Evolutionary conservation across 2,329 filamentous ascomycete genomes (phyloP), one percentile per base, ranked within the genome.

Genomic region (Cytospora mali): DNA sequence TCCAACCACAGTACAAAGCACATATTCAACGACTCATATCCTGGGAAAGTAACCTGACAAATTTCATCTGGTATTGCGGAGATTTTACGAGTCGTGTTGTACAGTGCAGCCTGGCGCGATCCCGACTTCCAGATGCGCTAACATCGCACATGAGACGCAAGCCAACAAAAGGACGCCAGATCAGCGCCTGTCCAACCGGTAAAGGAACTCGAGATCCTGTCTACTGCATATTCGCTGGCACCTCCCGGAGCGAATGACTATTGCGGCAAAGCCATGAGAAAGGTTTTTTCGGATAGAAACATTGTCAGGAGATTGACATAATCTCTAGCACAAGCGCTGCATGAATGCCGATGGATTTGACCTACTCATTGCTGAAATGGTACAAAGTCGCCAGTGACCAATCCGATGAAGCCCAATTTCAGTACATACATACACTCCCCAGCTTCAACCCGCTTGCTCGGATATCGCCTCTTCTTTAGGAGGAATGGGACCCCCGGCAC

Each of bases 81-180:
- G 56, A 63, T 61, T 60, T 65, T 60, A 53, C 63, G 56, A 65
- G 49, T 63, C 57, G 56, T 25, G 35, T 63, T 49, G 58, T 65
- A 62, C 63, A 65, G 60, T 59, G 57, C 49, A 59, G 42, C 29
- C 25, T 35, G 52, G n/a, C 57, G 21, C n/a, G n/a, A n/a, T n/a
- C 28, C 39, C 39, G n/a, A 13, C 21, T n/a, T 3, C n/a, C 10
- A 46, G n/a, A 46, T 46, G 42, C 18, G 42, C n/a, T 46, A 9
- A 46, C 42, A 46, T 23, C 21, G 42, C n/a, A n/a, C 42, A 46
- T 46, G 42, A 23, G 42, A 23, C 42, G n/a, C 42, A 46, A 21
- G 42, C 42, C 42, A 46, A 18, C n/a, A 23, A 23, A 23, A n/a
- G 18, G 18, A 23, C n/a, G n/a, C n/a, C n/a, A 23, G n/a, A 21